Evolutionary conservation across 1,284 basidiomycete genomes (phyloP), one percentile per base, ranked within the genome.

Genomic region (Cystobasidium slooffiae): DNA sequence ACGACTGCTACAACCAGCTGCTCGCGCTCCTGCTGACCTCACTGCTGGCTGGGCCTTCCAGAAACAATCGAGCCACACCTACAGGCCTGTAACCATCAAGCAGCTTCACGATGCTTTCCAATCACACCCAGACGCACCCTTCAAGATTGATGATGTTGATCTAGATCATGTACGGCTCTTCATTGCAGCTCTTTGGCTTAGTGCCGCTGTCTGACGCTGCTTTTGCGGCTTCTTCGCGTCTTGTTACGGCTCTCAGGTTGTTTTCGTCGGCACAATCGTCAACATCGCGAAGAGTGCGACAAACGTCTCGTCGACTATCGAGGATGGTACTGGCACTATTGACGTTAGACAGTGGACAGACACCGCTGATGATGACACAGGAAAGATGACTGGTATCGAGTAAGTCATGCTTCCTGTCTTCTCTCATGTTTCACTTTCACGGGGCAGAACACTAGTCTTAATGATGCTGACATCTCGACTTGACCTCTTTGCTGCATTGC

Each of bases 311-410:
- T 95, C 93, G 82, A 84, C 85, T 76, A 84, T 99, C 9, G 92
- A 96, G 77, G 96, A 99, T 81, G 94, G 94, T 4, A 93, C 93
- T 0, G 96, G 92, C 3, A 86, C 86, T 75, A 89, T 97, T 43
- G 93, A 97, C 80, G 92, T 90, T 31, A 88, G 94, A 47, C 88
- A 91, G 78, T 99, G 96, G 96, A 85, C 90, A 8, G 93, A 95
- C 79, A 86, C 88, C 68, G 85, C 86, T 43, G 88, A 89, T 31
- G 84, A 85, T 43, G 85, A 85, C 1, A 84, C 84, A 47, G 84
- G 80, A 72, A 84, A 85, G 75, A 87, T 88, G 74, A 84, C 81
- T 18, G 82, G 81, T 16, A 80, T 84, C 56, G 79, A 80, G 82
- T 83, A 72, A 77, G 82, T 85, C 87, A 16, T 6, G 3, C 9